These are phyloP conservation scores for Hirschioporus abietinus DNA, from an alignment of 768 basidiomycete species.

Conservation along the genomic window DNA sequence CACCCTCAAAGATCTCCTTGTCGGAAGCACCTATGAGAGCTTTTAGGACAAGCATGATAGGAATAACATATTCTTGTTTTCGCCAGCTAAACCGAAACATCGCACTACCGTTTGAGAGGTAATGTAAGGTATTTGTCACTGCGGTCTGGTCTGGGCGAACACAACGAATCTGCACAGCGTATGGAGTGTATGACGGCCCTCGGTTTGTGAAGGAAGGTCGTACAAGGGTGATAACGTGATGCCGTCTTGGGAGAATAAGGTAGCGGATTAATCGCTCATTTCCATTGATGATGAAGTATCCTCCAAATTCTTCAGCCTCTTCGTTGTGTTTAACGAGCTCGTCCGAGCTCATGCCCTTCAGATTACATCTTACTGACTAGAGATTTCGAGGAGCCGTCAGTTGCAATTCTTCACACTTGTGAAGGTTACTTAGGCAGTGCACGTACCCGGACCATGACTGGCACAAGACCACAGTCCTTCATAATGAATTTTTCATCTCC, in stretches of 20 bases:
- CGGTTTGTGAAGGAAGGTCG: slow-evolving; percentile 90
- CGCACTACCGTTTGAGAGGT: slow-evolving; percentile 93
- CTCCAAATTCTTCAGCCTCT: slow-evolving; percentile 97
- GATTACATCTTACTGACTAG: slow-evolving; percentile 88
- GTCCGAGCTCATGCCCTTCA: slow-evolving; percentile 78
- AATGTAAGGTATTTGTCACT: slow-evolving; percentile 95
- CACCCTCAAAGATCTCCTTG: slow-evolving; percentile 92
- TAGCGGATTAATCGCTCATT: slow-evolving; percentile 98
- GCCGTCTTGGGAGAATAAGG: slow-evolving; percentile 91
- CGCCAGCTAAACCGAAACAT: slow-evolving; percentile 95
- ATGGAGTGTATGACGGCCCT: slow-evolving; percentile 91
- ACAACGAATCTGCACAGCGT: slow-evolving; percentile 93
- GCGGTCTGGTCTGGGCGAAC: slow-evolving; percentile 91
- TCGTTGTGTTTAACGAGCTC: slow-evolving; percentile 88
- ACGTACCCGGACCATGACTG: slow-evolving; percentile 95
- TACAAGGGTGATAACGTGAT: slow-evolving; percentile 90
- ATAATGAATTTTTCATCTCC: slow-evolving; percentile 61
- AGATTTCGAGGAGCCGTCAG: background rate
- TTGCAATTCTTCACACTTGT: slow-evolving; percentile 4
- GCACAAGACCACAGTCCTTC: slow-evolving; percentile 86
- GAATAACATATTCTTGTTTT: slow-evolving; percentile 97
- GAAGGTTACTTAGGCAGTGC: background rate
- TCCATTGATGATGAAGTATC: slow-evolving; percentile 98
- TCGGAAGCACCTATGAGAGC: slow-evolving; percentile 88
- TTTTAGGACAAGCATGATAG: slow-evolving; percentile 94